These are phyloP conservation scores for Crataegus laevigata DNA, from an alignment of 306 rosid species.

Conservation along the genomic window DNA sequence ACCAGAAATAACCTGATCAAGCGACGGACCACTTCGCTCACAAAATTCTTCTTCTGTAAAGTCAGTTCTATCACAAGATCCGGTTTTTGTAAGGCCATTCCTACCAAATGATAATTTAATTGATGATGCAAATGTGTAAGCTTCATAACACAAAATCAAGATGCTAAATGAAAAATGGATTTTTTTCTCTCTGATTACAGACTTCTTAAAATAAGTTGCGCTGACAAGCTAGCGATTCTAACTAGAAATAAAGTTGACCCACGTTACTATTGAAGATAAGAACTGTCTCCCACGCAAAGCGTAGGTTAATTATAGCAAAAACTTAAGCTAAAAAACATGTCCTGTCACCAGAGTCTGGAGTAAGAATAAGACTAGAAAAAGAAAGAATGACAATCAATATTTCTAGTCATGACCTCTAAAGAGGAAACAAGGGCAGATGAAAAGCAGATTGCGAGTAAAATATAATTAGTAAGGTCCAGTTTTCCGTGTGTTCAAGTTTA, in stretches of 20 bases:
- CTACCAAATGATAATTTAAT: constrained; percentile 6
- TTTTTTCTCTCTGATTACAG: too few species aligned
- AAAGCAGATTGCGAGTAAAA: neutral
- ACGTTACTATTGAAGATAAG: neutral
- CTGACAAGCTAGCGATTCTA: too few species aligned
- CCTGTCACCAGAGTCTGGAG: neutral
- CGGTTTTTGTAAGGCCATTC: constrained; percentile 40
- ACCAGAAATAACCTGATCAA: constrained; percentile 57
- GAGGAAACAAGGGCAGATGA: neutral
- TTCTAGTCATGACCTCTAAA: neutral
- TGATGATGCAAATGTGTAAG: neutral
- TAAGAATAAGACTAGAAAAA: neutral
- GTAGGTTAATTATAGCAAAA: neutral
- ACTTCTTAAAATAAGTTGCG: too few species aligned
- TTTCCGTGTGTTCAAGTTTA: neutral
- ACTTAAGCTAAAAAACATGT: neutral
- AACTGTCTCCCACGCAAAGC: neutral
- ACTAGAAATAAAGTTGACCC: neutral
- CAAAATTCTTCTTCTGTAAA: constrained; percentile 46
- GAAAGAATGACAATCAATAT: neutral
- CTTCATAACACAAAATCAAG: neutral
- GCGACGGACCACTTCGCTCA: constrained; percentile 69
- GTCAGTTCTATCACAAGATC: neutral
- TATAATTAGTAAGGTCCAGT: neutral
- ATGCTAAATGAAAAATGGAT: too few species aligned